Evolutionary conservation across 306 rosid species (phyloP), one percentile per base, ranked within the genome.

Genomic region (Mimosa pudica): DNA sequence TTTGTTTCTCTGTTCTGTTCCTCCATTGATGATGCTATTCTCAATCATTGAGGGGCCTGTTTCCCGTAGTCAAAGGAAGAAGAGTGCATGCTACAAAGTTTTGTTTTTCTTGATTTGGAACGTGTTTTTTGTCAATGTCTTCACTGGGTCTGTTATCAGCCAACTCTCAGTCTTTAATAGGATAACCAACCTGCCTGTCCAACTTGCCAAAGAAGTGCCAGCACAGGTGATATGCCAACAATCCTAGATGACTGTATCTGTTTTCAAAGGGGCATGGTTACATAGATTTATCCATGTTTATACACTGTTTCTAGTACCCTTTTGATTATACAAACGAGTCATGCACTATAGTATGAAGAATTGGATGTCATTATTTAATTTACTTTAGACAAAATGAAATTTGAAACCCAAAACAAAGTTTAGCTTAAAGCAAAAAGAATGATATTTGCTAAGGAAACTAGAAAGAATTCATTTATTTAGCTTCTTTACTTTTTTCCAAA

Each of bases 21-120:
- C 96, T 71, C 99, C 99, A 61, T 61, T 74, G 52, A 91, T 95
- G 98, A 89, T 95, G 97, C 62, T 86, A 66, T 84, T 91, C 82
- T 90, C 99, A 41, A 61, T 88, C 30, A 69, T 89, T 81, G 99
- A 95, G 85, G 99, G 99, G 30, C 79, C 85, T 72, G 82, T 93
- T 84, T 95, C 99, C 46, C 97, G 99, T 70, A 90, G 99, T 80
- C 82, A 79, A 77, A 90, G 97, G 89, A 95, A 95, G 84, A 89
- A 71, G 86, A 91, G 98, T 82, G 98, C 98, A 18, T 91, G 98
- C 89, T 58, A 60, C 88, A 93, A 95, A 91, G 87, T 95, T 75
- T 86, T 95, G 85, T 90, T 75, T 84, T 95, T 95, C 90, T 85
- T 89, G 45, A 93, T 95, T 84, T 95, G 99, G 99, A 95, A 95